Conservation (phyloP, 768 basidiomycete species). For the Candolleomyces aberdarensis region DNA sequence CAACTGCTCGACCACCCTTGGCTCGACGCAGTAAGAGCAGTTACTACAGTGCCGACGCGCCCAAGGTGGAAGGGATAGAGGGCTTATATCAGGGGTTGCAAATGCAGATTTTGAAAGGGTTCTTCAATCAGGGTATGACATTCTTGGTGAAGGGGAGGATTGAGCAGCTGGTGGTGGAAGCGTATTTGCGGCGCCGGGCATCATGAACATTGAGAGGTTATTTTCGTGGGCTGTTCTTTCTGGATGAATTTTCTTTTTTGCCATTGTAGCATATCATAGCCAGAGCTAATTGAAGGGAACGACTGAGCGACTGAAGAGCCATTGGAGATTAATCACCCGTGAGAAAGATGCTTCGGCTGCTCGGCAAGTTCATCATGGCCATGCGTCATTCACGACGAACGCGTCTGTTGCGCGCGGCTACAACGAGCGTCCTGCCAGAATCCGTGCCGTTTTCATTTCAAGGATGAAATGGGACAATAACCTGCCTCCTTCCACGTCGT, state of each 20-base stretch:
- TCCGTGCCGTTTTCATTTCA: slow-evolving; percentile 2
- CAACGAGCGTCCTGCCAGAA: background rate
- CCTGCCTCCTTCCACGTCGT: background rate
- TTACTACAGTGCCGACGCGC: background rate
- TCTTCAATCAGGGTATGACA: slow-evolving; percentile 55
- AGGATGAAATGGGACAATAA: background rate
- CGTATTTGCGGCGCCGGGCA: too few relatives aligned
- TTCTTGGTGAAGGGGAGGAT: slow-evolving; percentile 52
- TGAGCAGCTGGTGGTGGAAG: slow-evolving; percentile 19
- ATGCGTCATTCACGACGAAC: background rate
- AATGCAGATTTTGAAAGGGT: slow-evolving; percentile 50
- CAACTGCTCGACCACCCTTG: background rate
- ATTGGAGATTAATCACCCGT: too few relatives aligned
- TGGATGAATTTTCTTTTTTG: too few relatives aligned
- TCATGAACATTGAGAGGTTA: too few relatives aligned
- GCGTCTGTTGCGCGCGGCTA: background rate
- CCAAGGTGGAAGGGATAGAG: slow-evolving; percentile 19
- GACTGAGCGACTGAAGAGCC: too few relatives aligned
- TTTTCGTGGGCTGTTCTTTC: too few relatives aligned
- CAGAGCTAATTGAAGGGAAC: too few relatives aligned
- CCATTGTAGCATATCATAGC: too few relatives aligned
- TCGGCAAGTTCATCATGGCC: background rate
- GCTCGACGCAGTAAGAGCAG: background rate
- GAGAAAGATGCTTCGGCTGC: too few relatives aligned
- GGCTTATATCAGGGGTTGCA: slow-evolving; percentile 55